phyloP scores from a whole-genome alignment of 768 basidiomycete genomes.

The Sporobolomyces pararoseus region DNA sequence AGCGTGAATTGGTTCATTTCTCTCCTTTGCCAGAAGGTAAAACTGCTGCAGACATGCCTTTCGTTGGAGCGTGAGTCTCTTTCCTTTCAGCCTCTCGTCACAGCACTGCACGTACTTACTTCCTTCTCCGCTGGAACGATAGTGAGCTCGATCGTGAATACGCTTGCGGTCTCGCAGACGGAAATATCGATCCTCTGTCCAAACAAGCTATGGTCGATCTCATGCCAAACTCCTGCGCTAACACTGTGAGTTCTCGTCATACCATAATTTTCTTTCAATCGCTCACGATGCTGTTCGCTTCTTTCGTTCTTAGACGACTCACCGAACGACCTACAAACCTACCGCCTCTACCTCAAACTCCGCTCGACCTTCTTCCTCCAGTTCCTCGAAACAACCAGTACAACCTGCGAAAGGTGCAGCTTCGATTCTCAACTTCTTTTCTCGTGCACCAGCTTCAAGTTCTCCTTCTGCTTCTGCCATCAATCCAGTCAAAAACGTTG shows the following conservation, averaged over 20 bases:
- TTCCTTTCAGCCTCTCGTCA: too few species aligned
- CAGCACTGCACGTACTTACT: neutral
- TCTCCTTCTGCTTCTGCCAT: neutral
- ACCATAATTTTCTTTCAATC: neutral
- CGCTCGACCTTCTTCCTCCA: too few species aligned
- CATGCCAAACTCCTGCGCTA: constrained; percentile 53
- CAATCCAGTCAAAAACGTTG: constrained; percentile 5
- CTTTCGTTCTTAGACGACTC: neutral
- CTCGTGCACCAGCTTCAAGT: neutral
- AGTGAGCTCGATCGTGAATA: constrained; percentile 21
- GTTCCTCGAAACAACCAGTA: neutral
- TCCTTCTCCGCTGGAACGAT: neutral
- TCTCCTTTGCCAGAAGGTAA: constrained; percentile 62
- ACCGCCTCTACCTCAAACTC: neutral
- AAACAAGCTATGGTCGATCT: constrained; percentile 71
- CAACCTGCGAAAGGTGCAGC: constrained; percentile 25
- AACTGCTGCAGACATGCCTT: constrained; percentile 56
- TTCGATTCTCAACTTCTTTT: constrained; percentile 32
- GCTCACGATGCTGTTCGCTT: neutral
- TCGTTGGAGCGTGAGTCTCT: constrained; percentile 58
- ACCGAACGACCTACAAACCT: constrained; percentile 11
- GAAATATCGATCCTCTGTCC: constrained; percentile 68
- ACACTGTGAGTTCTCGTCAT: constrained; percentile 6
- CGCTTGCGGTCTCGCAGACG: constrained; percentile 53
- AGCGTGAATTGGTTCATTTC: constrained; percentile 66